Conservation (phyloP, 106 monocot species). For the Dendrobium huoshanense region DNA sequence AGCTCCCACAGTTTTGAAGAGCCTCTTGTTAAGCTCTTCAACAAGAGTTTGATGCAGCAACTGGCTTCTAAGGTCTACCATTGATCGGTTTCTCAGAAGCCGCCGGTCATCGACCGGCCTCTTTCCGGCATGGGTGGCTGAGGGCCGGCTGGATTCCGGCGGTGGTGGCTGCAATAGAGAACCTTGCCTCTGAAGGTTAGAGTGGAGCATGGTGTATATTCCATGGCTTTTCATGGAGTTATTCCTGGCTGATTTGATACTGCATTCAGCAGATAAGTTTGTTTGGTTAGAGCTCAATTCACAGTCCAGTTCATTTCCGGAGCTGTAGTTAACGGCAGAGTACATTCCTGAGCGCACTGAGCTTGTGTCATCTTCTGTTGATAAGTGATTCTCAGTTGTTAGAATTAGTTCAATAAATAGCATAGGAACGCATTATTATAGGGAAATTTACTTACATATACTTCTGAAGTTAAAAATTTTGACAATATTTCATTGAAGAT, state of each 20-base stretch:
- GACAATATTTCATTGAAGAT: no score
- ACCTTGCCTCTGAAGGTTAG: not conserved
- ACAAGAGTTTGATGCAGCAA: conserved; percentile 45
- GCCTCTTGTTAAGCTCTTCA: conserved; percentile 46
- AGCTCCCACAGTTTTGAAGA: conserved; percentile 60
- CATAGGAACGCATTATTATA: no score
- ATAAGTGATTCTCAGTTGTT: not conserved
- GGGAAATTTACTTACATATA: no score
- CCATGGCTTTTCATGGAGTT: not conserved
- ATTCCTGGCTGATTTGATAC: not conserved
- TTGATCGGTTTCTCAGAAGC: conserved; percentile 40
- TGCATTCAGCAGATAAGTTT: not conserved
- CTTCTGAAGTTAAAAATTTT: no score
- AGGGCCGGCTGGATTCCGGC: not conserved
- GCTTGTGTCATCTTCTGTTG: conserved; percentile 17
- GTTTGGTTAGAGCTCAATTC: not conserved
- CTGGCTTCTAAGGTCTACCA: conserved; percentile 59
- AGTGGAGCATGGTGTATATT: not conserved
- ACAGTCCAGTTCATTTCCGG: conserved; percentile 38
- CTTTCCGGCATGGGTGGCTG: conserved; percentile 3
- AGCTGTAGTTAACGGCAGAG: conserved; percentile 59
- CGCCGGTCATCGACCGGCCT: conserved; percentile 6
- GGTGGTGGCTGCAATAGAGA: not conserved
- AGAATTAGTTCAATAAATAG: not conserved
- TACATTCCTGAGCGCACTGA: conserved; percentile 60